Percentiles rank a stretch among this genome's conserved stretches.
Evolutionary conservation across 2,329 filamentous ascomycete genomes (phyloP).

Genomic region (Pestalotiopsis sp.): DNA sequence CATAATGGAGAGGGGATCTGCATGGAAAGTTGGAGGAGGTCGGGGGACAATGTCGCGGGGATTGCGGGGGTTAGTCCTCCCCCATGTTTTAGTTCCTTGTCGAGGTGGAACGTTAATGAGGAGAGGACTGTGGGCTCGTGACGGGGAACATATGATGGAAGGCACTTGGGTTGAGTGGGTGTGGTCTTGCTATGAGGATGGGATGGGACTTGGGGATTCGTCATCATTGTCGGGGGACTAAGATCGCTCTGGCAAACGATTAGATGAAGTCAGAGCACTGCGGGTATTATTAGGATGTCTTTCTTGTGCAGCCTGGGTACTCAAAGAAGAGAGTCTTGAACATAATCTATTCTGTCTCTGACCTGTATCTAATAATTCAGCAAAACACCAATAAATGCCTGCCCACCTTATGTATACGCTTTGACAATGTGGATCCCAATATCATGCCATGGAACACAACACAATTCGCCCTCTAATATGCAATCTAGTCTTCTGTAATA

Average conservation of each 20-base stretch:
- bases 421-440: background rate
- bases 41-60: conserved; percentile 2
- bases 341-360: background rate
- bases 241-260: too few species aligned
- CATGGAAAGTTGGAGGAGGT: background rate
- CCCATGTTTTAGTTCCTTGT: conserved; percentile 1
- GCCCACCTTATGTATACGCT: background rate
- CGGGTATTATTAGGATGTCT: too few species aligned
- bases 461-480: conserved; percentile 20
- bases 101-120: background rate
- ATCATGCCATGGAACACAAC: background rate
- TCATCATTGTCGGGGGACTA: too few species aligned
- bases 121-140: background rate
- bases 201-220: too few species aligned
- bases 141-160: background rate
- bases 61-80: background rate
- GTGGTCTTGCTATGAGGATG: too few species aligned
- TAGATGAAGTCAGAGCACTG: too few species aligned
- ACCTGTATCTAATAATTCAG: background rate
- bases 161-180: background rate
- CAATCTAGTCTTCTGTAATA: background rate
- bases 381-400: background rate
- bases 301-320: background rate
- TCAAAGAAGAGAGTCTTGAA: background rate
- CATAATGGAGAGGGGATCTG: conserved; percentile 2